These are phyloP conservation scores for Teratosphaeria destructans DNA, from an alignment of 2,329 filamentous ascomycete species.

Conservation along the genomic window DNA sequence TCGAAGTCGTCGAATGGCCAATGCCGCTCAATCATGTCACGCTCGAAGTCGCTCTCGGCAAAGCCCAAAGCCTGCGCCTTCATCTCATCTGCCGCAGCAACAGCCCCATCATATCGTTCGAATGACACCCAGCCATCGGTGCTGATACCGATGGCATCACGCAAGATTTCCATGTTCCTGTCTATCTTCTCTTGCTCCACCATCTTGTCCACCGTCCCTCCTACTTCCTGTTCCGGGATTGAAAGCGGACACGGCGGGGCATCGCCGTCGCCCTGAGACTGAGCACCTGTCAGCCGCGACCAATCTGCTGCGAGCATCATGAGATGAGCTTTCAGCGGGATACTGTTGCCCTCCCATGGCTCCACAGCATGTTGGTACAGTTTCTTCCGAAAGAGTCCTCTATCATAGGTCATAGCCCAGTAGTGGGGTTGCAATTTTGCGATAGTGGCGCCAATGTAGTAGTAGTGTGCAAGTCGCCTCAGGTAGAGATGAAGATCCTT, in stretches of 20 bases:
- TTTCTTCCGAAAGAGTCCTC: slow-evolving; percentile 9
- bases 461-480: slow-evolving; percentile 15
- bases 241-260: slow-evolving; percentile 8
- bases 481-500: slow-evolving; percentile 12
- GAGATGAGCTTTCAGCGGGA: slow-evolving; percentile 14
- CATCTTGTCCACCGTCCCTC: slow-evolving; percentile 14
- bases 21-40: slow-evolving; percentile 6
- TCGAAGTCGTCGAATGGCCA: slow-evolving; percentile 23
- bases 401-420: slow-evolving; percentile 9
- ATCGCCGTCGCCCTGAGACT: background rate
- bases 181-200: slow-evolving; percentile 16
- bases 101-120: slow-evolving; percentile 14
- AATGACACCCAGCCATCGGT: slow-evolving; percentile 16
- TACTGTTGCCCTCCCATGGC: slow-evolving; percentile 20
- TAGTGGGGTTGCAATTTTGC: slow-evolving; percentile 9
- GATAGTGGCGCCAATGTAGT: slow-evolving; percentile 13
- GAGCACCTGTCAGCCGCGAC: slow-evolving; percentile 2
- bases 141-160: slow-evolving; percentile 10
- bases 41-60: slow-evolving; percentile 12
- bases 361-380: slow-evolving; percentile 11
- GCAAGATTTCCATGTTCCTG: slow-evolving; percentile 14
- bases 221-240: slow-evolving; percentile 6
- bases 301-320: slow-evolving; percentile 7
- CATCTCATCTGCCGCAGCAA: slow-evolving; percentile 10
- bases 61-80: slow-evolving; percentile 14